These are phyloP conservation scores for Trichosporon sp. DNA, from an alignment of 1,284 basidiomycete species.

Conservation along the genomic window DNA sequence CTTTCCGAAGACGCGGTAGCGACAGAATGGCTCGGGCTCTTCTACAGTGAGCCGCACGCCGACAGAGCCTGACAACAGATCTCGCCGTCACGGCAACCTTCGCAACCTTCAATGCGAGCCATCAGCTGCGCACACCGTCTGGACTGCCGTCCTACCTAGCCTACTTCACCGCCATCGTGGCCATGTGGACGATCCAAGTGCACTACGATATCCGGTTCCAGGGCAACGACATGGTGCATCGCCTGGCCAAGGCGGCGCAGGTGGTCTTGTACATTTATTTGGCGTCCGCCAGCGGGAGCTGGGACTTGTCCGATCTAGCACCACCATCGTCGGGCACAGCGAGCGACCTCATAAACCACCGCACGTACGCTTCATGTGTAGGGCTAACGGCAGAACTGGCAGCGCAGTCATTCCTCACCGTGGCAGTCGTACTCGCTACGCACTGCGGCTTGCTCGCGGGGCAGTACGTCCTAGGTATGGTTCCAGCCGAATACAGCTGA, in stretches of 20 bases:
- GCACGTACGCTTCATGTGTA: not conserved
- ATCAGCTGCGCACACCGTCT: constrained; percentile 35
- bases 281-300: constrained; percentile 43
- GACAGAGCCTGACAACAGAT: constrained; percentile 30
- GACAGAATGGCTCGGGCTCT: not conserved
- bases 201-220: constrained; percentile 45
- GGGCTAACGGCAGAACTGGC: constrained; percentile 1
- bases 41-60: not conserved
- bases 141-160: constrained; percentile 40
- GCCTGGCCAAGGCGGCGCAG: constrained; percentile 39
- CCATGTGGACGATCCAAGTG: constrained; percentile 44
- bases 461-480: constrained; percentile 32
- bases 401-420: constrained; percentile 35
- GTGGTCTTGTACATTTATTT: constrained; percentile 43
- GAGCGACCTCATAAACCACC: not conserved
- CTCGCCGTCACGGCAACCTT: constrained; percentile 45
- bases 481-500: not conserved
- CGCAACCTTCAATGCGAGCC: constrained; percentile 38
- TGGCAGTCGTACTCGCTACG: constrained; percentile 33
- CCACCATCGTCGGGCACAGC: not conserved
- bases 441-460: constrained; percentile 33
- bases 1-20: not conserved
- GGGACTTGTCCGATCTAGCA: constrained; percentile 25
- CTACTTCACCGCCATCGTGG: constrained; percentile 39
- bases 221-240: constrained; percentile 43